These are phyloP conservation scores for Zygosaccharomyces gambellarensis DNA, from an alignment of 805 yeast genomes.

Conservation along the genomic window DNA sequence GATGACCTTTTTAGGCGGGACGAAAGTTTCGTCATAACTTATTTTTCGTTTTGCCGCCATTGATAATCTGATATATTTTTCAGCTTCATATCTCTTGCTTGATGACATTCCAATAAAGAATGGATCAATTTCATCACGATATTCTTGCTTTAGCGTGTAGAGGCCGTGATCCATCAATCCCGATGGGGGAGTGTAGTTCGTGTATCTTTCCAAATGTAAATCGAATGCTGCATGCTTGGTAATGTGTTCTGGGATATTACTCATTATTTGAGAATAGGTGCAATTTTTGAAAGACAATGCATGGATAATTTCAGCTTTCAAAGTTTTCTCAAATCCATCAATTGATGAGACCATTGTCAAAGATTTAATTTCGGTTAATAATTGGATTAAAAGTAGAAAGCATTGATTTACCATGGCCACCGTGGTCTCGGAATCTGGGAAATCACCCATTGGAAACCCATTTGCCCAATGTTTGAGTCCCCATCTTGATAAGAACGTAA, in stretches of 20 bases:
- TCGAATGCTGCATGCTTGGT: slow-evolving; percentile 71
- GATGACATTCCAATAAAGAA: slow-evolving; percentile 73
- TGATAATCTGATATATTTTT: slow-evolving; percentile 51
- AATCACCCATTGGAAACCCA: slow-evolving; percentile 37
- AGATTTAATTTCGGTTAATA: slow-evolving; percentile 63
- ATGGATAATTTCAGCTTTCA: slow-evolving; percentile 74
- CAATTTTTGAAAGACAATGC: slow-evolving; percentile 70
- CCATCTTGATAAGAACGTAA: slow-evolving; percentile 67
- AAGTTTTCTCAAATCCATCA: slow-evolving; percentile 45
- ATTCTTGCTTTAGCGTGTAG: slow-evolving; percentile 60
- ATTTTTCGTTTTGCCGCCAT: slow-evolving; percentile 39
- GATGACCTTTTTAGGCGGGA: slow-evolving; percentile 48
- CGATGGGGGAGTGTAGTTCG: slow-evolving; percentile 59
- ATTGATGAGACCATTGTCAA: slow-evolving; percentile 47
- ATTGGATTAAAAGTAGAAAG: slow-evolving; percentile 57
- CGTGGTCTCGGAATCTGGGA: slow-evolving; percentile 43
- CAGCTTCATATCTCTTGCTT: slow-evolving; percentile 81
- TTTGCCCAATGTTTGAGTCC: slow-evolving; percentile 51
- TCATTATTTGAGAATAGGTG: slow-evolving; percentile 64
- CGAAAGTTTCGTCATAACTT: slow-evolving; percentile 45
- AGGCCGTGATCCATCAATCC: slow-evolving; percentile 55
- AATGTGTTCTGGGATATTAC: slow-evolving; percentile 71
- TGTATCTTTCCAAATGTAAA: slow-evolving; percentile 48
- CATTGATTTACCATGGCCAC: slow-evolving; percentile 76
- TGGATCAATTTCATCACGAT: slow-evolving; percentile 61